Evolutionary conservation across 106 monocot species (phyloP).

Genomic region (Platanthera zijinensis): DNA sequence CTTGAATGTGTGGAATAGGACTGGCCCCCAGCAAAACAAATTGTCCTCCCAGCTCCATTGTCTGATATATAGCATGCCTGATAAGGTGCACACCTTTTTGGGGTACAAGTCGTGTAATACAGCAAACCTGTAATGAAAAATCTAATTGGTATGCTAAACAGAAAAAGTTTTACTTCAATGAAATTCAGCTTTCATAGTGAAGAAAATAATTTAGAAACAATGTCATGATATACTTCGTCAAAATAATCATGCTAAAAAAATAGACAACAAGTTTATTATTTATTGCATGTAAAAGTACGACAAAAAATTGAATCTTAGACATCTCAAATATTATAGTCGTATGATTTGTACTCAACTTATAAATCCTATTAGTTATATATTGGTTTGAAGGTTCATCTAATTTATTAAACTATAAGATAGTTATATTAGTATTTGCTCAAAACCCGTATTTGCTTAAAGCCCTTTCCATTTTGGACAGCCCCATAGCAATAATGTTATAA

Average conservation of each 20-base stretch:
- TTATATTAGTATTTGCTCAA: too few species aligned
- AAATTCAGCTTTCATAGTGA: background rate
- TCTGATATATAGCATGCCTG: constrained; percentile 85
- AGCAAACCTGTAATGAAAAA: constrained; percentile 63
- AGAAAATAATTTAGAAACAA: background rate
- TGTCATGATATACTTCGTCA: background rate
- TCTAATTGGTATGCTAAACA: background rate
- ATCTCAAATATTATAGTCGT: too few species aligned
- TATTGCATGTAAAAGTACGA: background rate
- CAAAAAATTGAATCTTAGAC: background rate
- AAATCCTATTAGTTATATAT: too few species aligned
- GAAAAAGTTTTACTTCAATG: background rate
- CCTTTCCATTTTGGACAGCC: too few species aligned
- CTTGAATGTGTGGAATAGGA: constrained; percentile 87
- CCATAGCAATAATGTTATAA: too few species aligned
- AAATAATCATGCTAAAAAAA: too few species aligned
- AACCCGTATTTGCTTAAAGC: too few species aligned
- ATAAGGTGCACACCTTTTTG: constrained; percentile 99
- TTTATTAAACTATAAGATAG: too few species aligned
- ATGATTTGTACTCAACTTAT: too few species aligned
- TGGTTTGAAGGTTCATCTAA: too few species aligned
- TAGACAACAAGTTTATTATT: background rate
- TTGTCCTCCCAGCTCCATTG: constrained; percentile 82
- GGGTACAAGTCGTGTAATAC: constrained; percentile 84
- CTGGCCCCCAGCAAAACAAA: constrained; percentile 89